Conservation (phyloP, 768 basidiomycete genomes). For the Mycena rosella region DNA sequence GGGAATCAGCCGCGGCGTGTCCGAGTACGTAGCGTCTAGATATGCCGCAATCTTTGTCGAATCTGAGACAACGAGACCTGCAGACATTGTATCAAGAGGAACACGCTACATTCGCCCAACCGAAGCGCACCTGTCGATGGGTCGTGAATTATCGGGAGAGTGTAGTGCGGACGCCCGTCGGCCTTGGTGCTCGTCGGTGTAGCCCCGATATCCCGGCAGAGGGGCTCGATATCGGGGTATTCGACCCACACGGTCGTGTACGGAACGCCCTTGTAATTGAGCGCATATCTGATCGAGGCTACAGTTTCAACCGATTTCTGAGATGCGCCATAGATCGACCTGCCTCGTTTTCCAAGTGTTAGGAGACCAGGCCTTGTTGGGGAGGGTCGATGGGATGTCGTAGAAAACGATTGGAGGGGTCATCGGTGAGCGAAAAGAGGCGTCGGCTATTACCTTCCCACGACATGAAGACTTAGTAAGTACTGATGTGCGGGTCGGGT, state of each 20-base stretch:
- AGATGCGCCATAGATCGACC: too few species aligned
- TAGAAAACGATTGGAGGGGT: too few species aligned
- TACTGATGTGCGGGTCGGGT: too few species aligned
- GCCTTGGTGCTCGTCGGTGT: constrained; percentile 41
- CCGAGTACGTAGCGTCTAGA: constrained; percentile 57
- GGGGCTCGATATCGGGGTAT: constrained; percentile 54
- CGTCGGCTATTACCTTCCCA: too few species aligned
- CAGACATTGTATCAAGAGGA: too few species aligned
- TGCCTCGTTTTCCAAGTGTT: too few species aligned
- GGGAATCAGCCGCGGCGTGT: constrained; percentile 48
- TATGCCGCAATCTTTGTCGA: constrained; percentile 57
- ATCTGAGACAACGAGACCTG: constrained; percentile 47
- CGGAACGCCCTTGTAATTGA: constrained; percentile 36
- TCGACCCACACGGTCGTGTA: constrained; percentile 59
- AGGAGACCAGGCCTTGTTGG: too few species aligned
- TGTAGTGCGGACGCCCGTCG: constrained; percentile 46
- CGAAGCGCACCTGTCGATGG: constrained; percentile 43
- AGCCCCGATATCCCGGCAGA: constrained; percentile 45
- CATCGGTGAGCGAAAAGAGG: too few species aligned
- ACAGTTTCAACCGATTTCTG: background rate
- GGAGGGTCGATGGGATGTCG: too few species aligned
- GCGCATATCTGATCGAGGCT: constrained; percentile 21
- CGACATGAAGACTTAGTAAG: too few species aligned
- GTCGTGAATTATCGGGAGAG: constrained; percentile 59
- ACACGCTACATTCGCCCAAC: too few species aligned